Evolutionary conservation across 345 rosid species (phyloP).

Genomic region (Syzygium aqueum): DNA sequence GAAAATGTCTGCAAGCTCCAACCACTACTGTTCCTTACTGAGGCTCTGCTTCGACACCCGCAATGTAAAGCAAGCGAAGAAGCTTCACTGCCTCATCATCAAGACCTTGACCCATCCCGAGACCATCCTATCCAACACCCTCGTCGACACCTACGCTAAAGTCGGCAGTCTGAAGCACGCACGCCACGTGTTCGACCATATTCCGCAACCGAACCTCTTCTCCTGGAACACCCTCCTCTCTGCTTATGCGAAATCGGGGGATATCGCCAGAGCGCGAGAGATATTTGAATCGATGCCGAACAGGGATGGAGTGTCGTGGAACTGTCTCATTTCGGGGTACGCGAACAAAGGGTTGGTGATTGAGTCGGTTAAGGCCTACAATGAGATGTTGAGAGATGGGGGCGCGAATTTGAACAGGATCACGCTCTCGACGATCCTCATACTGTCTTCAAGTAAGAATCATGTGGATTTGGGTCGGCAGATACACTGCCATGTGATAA

Average conservation of each 20-base stretch:
- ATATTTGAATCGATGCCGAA: conserved; percentile 45
- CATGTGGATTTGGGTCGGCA: conserved; percentile 48
- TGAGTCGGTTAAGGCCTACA: conserved; percentile 50
- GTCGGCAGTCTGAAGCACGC: conserved; percentile 44
- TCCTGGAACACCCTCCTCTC: conserved; percentile 87
- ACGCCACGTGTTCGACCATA: conserved; percentile 52
- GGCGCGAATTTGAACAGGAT: conserved; percentile 46
- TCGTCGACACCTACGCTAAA: conserved; percentile 28
- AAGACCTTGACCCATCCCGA: conserved; percentile 41
- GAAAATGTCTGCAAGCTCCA: conserved; percentile 5
- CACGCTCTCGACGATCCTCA: conserved; percentile 64
- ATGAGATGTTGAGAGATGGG: conserved; percentile 56
- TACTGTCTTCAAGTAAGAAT: conserved; percentile 37
- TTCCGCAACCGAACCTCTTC: conserved; percentile 45
- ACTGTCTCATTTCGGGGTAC: conserved; percentile 66
- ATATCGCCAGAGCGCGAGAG: conserved; percentile 35
- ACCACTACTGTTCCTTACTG: conserved; percentile 40
- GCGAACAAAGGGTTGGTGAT: conserved; percentile 30
- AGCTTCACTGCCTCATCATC: conserved; percentile 48
- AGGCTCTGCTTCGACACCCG: conserved; percentile 42
- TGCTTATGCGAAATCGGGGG: conserved; percentile 65
- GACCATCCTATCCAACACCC: conserved; percentile 45
- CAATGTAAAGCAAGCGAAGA: conserved; percentile 35
- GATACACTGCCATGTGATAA: conserved; percentile 67
- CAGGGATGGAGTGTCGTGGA: conserved; percentile 81